phyloP scores from a whole-genome alignment of 176 grass and related monocot genomes.

The Rhipidocladum racemiflorum region DNA sequence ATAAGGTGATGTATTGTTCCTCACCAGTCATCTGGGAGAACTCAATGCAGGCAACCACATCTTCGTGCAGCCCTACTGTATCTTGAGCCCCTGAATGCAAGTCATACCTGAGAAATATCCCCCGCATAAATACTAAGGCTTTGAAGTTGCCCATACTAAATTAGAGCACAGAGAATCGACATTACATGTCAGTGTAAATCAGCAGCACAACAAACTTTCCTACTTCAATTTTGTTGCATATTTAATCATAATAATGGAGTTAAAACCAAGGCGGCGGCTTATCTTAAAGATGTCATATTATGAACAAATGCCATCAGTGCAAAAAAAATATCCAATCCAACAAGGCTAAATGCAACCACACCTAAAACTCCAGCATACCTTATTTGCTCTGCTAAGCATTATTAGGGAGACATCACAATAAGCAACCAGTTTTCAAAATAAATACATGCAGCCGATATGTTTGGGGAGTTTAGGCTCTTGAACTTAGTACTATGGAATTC shows the following conservation, averaged over 20 bases:
- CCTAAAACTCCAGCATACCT: not conserved
- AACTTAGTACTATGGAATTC: not conserved
- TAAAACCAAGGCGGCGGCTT: not conserved
- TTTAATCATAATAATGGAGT: not conserved
- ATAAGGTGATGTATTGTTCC: not conserved
- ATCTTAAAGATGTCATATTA: not conserved
- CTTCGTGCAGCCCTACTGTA: slow-evolving; percentile 43
- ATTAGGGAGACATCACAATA: not conserved
- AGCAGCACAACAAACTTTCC: slow-evolving; percentile 8
- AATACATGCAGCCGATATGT: not conserved
- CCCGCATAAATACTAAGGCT: not conserved
- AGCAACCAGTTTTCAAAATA: not conserved
- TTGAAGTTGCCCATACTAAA: not conserved
- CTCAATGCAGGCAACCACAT: slow-evolving; percentile 47
- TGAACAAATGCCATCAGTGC: not conserved
- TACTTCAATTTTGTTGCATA: not conserved
- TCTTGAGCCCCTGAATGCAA: slow-evolving; percentile 52
- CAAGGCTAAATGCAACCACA: not conserved
- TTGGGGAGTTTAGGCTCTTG: not conserved
- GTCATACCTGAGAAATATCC: slow-evolving; percentile 57
- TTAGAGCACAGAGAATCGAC: not conserved
- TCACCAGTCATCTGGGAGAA: slow-evolving; percentile 52
- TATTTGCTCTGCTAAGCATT: not conserved
- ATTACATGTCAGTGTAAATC: slow-evolving; percentile 8
- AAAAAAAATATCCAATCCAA: not conserved